These are phyloP conservation scores for Ophiostoma quercus DNA, from an alignment of 2,329 filamentous ascomycete species.

Conservation along the genomic window DNA sequence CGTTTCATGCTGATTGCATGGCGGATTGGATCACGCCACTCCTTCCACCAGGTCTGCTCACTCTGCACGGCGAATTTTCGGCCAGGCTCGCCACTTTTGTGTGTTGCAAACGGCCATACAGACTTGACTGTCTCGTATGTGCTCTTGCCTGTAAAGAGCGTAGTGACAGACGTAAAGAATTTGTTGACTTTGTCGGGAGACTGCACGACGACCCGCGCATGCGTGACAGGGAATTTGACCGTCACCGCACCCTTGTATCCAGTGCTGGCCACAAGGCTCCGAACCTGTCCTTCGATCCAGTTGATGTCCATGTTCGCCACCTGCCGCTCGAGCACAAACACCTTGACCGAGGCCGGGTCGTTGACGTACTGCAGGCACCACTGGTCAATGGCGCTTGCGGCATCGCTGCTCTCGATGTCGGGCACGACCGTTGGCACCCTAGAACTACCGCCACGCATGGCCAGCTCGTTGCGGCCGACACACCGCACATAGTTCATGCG, in stretches of 20 bases:
- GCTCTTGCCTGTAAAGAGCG: slow-evolving; percentile 48
- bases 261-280: slow-evolving; percentile 46
- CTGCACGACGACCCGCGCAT: slow-evolving; percentile 46
- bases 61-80: slow-evolving; percentile 48
- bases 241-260: slow-evolving; percentile 47
- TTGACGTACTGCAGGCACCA: slow-evolving; percentile 47
- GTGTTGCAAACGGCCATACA: slow-evolving; percentile 54
- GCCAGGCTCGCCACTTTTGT: slow-evolving; percentile 41
- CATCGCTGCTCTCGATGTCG: slow-evolving; percentile 42
- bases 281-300: slow-evolving; percentile 52
- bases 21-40: slow-evolving; percentile 45
- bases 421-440: slow-evolving; percentile 40
- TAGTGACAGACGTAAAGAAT: slow-evolving; percentile 49
- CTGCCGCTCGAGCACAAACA: slow-evolving; percentile 48
- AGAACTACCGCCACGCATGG: slow-evolving; percentile 42
- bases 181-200: slow-evolving; percentile 50
- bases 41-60: slow-evolving; percentile 53
- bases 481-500: slow-evolving; percentile 52
- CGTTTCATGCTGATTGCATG: slow-evolving; percentile 38
- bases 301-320: slow-evolving; percentile 51
- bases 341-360: slow-evolving; percentile 43
- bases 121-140: slow-evolving; percentile 53
- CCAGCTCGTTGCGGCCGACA: slow-evolving; percentile 46
- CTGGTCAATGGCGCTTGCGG: slow-evolving; percentile 41
- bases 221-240: slow-evolving; percentile 47